phyloP scores from a whole-genome alignment of 2,329 filamentous ascomycete species.

The Didymella glomerata region DNA sequence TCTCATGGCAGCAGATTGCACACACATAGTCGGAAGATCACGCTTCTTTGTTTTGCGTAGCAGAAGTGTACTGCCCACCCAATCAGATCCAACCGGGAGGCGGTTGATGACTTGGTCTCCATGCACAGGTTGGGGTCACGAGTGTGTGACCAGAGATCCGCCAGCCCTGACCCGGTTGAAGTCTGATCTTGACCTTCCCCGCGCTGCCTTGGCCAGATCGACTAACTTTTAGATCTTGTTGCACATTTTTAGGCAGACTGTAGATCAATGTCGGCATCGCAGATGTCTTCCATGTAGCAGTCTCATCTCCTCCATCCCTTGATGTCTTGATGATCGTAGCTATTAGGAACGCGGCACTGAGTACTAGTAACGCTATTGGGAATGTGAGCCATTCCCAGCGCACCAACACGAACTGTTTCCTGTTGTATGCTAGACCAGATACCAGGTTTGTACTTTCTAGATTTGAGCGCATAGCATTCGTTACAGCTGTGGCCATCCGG shows the following conservation, averaged over 20 bases:
- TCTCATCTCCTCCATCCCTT: conserved; percentile 2
- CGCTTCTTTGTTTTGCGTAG: too few relatives aligned
- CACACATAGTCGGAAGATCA: too few relatives aligned
- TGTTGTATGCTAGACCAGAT: conserved; percentile 21
- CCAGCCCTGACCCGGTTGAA: conserved; percentile 19
- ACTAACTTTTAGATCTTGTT: too few relatives aligned
- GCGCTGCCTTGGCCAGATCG: too few relatives aligned
- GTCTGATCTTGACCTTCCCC: conserved; percentile 21
- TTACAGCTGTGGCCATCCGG: conserved; percentile 30
- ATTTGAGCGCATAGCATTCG: conserved; percentile 29
- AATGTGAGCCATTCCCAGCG: conserved; percentile 45
- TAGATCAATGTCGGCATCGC: conserved; percentile 36
- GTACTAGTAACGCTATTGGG: conserved; percentile 32
- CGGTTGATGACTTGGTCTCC: conserved; percentile 7
- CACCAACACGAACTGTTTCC: conserved; percentile 25
- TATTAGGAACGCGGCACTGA: conserved; percentile 35
- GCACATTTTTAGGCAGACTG: conserved; percentile 27
- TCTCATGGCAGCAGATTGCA: too few relatives aligned
- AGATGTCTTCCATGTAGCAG: conserved; percentile 43
- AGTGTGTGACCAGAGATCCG: too few relatives aligned
- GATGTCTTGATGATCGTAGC: conserved; percentile 39
- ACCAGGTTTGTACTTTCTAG: conserved; percentile 3
- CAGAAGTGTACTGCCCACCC: too few relatives aligned
- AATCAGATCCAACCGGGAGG: conserved; percentile 22
- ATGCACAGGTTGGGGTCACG: too few relatives aligned